Evolutionary conservation across 129 eudicot genomes (phyloP), one percentile per base, ranked within the genome.

Genomic region (Saussurea involucrata): DNA sequence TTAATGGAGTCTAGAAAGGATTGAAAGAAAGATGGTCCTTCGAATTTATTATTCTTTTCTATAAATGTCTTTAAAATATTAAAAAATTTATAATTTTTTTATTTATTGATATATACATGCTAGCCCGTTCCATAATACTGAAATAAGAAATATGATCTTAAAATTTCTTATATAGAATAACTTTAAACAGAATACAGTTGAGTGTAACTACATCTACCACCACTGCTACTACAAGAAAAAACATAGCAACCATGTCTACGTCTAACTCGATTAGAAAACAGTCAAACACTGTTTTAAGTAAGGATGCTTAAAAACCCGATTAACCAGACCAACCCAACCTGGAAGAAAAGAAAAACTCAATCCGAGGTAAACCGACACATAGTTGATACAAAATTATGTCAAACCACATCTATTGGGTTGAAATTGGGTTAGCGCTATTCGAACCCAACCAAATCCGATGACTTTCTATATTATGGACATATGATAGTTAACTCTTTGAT

Each of bases 1-100:
- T 67, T 76, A 76, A 76, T 76, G 57, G 49, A 32, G 28, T 5
- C 8, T 22, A 49, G 60, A 76, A 76, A 66, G 33, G 68, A 67
- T 53, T 31, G 73, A 33, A 31, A 55, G 24, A 76, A 67, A 17
- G 36, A 76, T 49, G 58, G 74, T 53, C 58, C 60, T 36, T 55
- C 29, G 34, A 29, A 46, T 42, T 68, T 76, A 49, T 76, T 76
- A 76, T 53, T 67, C 4, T 0, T 8, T 3, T 25, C 61, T 53
- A 53, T 53, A 53, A 53, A 40, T 40, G 49, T 53, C 3, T n/a
- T 53, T 3, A 1, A 12, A 4, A n/a, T n/a, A n/a, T n/a, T n/a
- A 1, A 15, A 15, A 4, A 4, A 3, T 37, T 40, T 40, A 4
- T 4, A 17, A 4, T 53, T 53, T 53, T n/a, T 53, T 53, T 6